Evolutionary conservation across 164 flowering plant species (phyloP).

Genomic region (Chimonanthus salicifolius): DNA sequence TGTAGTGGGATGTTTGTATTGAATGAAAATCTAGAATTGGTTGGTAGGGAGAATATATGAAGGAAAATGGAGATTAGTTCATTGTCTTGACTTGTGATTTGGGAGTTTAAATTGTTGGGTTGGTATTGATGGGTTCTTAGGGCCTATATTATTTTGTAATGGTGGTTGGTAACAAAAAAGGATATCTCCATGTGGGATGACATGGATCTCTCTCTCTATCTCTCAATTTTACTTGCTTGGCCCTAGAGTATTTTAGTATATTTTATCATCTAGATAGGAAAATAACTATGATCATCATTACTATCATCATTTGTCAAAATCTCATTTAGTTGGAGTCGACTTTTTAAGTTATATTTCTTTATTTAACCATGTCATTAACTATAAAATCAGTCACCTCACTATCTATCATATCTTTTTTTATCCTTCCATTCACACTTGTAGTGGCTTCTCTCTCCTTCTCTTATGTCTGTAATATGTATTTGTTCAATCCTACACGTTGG

Average conservation of each 20-base stretch:
- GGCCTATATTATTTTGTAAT: neutral
- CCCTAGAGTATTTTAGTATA: neutral
- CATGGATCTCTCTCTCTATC: neutral
- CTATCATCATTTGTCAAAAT: no score
- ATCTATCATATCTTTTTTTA: no score
- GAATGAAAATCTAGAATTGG: neutral
- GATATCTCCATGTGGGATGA: slow-evolving; percentile 2
- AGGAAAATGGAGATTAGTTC: slow-evolving; percentile 1
- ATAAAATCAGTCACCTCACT: no score
- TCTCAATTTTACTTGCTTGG: neutral
- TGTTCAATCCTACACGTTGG: no score
- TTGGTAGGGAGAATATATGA: neutral
- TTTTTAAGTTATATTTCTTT: no score
- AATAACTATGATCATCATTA: no score
- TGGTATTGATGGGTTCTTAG: neutral
- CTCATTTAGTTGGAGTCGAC: no score
- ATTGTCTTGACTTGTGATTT: slow-evolving; percentile 1
- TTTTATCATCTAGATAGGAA: no score
- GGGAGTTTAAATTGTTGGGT: neutral
- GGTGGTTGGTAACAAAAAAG: neutral
- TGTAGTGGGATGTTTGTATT: neutral
- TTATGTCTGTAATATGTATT: no score
- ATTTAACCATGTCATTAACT: no score
- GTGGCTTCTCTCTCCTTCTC: no score
- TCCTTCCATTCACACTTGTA: no score